These are phyloP conservation scores for Pleurotus pulmonarius DNA, from an alignment of 768 basidiomycete species.

Conservation along the genomic window DNA sequence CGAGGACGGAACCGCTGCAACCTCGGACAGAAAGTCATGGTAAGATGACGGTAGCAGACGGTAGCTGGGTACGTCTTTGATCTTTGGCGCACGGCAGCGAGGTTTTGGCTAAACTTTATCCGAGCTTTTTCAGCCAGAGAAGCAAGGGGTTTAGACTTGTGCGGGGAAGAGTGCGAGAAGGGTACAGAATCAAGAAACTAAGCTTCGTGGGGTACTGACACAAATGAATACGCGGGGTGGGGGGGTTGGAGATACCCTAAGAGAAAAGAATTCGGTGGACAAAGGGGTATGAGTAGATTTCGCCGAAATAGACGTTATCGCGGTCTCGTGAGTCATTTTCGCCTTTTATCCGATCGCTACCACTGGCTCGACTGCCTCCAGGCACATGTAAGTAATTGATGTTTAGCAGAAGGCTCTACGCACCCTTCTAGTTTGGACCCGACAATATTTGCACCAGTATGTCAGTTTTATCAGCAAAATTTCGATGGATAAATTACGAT, in stretches of 20 bases:
- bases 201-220: background rate
- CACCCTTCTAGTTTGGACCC: too few species aligned
- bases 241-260: background rate
- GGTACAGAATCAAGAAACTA: background rate
- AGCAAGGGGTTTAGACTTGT: background rate
- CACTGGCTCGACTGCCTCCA: too few species aligned
- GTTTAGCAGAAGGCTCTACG: too few species aligned
- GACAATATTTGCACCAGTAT: too few species aligned
- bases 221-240: background rate
- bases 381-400: too few species aligned
- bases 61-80: too few species aligned
- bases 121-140: background rate
- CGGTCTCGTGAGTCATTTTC: too few species aligned
- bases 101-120: constrained; percentile 2
- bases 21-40: background rate
- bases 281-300: background rate
- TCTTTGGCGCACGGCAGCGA: background rate
- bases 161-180: background rate
- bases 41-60: too few species aligned
- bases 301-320: background rate
- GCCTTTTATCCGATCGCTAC: too few species aligned
- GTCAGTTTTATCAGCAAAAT: too few species aligned
- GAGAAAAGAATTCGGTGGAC: too few species aligned
- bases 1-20: background rate
- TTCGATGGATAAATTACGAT: too few species aligned